Evolutionary conservation across 1,139 yeast species (phyloP).

Genomic region (Saccharomyces pastorianus): DNA sequence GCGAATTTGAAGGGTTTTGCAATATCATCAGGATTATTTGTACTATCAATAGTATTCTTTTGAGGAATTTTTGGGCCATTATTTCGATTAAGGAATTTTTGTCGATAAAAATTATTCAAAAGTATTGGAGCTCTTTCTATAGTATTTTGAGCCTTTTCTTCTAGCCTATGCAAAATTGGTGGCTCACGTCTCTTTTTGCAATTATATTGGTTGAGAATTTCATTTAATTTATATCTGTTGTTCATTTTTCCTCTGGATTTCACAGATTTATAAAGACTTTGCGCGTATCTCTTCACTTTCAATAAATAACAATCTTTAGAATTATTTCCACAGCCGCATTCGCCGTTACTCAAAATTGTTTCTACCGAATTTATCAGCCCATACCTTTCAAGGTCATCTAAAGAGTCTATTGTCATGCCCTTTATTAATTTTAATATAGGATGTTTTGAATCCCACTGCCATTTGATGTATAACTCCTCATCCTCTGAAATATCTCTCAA

Average conservation of each 20-base stretch:
- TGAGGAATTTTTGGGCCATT: neutral
- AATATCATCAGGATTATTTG: neutral
- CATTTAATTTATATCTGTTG: constrained; percentile 28
- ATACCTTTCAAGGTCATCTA: constrained; percentile 45
- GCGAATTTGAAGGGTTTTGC: constrained; percentile 12
- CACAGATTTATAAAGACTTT: constrained; percentile 24
- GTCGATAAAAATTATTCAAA: constrained; percentile 4
- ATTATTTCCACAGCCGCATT: constrained; percentile 56
- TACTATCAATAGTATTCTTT: constrained; percentile 2
- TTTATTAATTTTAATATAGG: constrained; percentile 54
- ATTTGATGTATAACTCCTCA: constrained; percentile 63
- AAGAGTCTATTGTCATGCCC: constrained; percentile 32
- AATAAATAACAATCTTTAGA: constrained; percentile 48
- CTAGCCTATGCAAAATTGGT: constrained; percentile 30
- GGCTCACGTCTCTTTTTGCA: constrained; percentile 28
- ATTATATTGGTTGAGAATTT: constrained; percentile 26
- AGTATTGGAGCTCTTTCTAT: constrained; percentile 17
- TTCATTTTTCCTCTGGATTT: constrained; percentile 29
- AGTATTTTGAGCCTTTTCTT: constrained; percentile 14
- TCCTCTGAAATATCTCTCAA: constrained; percentile 48
- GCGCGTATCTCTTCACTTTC: constrained; percentile 46
- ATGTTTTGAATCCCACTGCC: constrained; percentile 87
- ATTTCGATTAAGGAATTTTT: constrained; percentile 7
- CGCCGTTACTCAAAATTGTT: constrained; percentile 54
- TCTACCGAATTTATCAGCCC: constrained; percentile 55